Percentiles rank a stretch among this genome's conserved stretches.
Conservation (phyloP, 306 rosid genomes). For the Glycine tomentella region DNA sequence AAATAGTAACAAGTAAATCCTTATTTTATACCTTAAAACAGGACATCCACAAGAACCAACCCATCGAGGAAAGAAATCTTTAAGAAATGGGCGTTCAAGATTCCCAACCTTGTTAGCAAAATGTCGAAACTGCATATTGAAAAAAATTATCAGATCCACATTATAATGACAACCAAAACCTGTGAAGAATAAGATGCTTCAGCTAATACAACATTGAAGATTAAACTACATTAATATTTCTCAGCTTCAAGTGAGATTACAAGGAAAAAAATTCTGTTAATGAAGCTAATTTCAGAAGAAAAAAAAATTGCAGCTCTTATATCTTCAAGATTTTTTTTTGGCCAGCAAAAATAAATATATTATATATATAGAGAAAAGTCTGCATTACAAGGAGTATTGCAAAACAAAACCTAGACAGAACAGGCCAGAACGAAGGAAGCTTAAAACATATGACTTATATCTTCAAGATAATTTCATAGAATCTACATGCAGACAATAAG, state of each 20-base stretch:
- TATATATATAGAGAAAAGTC: no score
- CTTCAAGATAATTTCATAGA: slow-evolving; percentile 11
- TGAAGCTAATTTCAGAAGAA: not conserved
- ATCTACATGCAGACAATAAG: slow-evolving; percentile 2
- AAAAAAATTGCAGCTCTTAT: slow-evolving; percentile 1
- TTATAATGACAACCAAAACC: not conserved
- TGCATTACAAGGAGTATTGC: no score
- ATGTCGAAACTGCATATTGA: slow-evolving; percentile 88
- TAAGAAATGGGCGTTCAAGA: slow-evolving; percentile 98
- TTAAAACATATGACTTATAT: no score
- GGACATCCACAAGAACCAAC: slow-evolving; percentile 96
- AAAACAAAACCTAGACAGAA: no score
- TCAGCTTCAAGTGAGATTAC: no score
- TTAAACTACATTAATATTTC: not conserved
- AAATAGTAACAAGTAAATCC: slow-evolving; percentile 34
- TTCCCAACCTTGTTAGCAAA: slow-evolving; percentile 97
- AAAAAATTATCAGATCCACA: slow-evolving; percentile 26
- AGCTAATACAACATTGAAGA: not conserved
- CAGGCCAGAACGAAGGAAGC: no score
- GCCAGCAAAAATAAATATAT: no score
- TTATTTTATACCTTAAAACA: slow-evolving; percentile 69
- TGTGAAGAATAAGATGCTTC: not conserved
- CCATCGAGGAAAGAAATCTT: slow-evolving; percentile 98
- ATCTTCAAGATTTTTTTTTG: slow-evolving; percentile 2
- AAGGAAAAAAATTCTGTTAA: not conserved